Base-by-base conservation (phyloP, 2,329 filamentous ascomycete genomes). In the Dryadomyces sulphureus region DNA sequence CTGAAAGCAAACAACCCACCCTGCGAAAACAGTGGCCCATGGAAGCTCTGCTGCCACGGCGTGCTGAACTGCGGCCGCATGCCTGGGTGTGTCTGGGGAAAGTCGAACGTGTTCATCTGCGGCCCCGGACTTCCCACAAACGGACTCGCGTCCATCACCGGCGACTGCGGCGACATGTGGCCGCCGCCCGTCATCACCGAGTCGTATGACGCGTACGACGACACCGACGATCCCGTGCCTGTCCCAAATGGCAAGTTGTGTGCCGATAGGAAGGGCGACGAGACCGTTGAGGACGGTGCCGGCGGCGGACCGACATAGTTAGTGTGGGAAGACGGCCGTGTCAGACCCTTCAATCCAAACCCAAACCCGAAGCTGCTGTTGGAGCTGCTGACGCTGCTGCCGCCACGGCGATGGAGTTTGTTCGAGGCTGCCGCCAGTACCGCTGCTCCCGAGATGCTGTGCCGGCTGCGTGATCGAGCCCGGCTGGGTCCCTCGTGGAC, bases 291-390 rank as follows among this genome's bases (percentile, higher is more conserved):
- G 1, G 50, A 51, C 2, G 53, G 51, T 4, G 35, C 46, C 7
- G 51, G 52, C 1, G 53, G 49, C 17, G 50, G 49, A 38, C 53
- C 52, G 30, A 50, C 48, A 40, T 56, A 56, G 45, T 56, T 56
- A 2, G 53, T 54, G 36, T 56, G 52, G 7, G 51, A 24, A 7
- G 53, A 50, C 7, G 54, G 54, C 22, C 54, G 51, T 20, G 48
- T 53, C 45, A 56, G 40, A 5, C 54, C 54, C 17, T 39, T 47
- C 16, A 56, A 43, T 2, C 53, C 53, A 11, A 49, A 46, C 11
- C 54, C 53, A 9, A 56, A 39, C 20, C 50, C 47, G 22, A 56
- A 56, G 40, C 52, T 54, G 45, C 50, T 52, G 48, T 47, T 50
- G 22, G 45, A 41, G 24, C 51, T 54, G 46, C 45, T 54, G 22